These are phyloP conservation scores for Aphanoascus verrucosus DNA, from an alignment of 2,329 filamentous ascomycete genomes.

Conservation along the genomic window DNA sequence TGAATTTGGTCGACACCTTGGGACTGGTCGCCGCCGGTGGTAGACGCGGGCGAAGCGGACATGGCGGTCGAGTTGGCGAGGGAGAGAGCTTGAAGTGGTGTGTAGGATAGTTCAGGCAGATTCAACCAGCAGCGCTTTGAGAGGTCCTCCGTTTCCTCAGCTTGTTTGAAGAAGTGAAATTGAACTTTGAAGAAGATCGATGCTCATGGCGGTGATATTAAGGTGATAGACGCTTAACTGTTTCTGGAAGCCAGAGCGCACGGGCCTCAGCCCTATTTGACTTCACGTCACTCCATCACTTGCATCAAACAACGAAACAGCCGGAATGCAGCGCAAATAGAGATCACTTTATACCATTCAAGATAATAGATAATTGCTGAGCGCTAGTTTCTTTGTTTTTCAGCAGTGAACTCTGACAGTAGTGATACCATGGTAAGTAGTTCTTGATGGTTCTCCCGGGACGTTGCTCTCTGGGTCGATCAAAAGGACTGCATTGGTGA, in stretches of 20 bases:
- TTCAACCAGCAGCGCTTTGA: not conserved
- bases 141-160: no score
- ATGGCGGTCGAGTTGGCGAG: conserved; percentile 15
- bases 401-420: not conserved
- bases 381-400: not conserved
- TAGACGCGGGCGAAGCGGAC: conserved; percentile 36
- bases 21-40: conserved; percentile 28
- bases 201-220: not conserved
- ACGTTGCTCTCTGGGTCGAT: not conserved
- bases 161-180: not conserved
- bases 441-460: conserved; percentile 3
- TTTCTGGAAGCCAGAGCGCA: conserved; percentile 2
- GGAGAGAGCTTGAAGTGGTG: not conserved
- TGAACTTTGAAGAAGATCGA: not conserved
- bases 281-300: not conserved
- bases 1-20: conserved; percentile 62
- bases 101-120: no score
- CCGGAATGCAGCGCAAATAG: not conserved
- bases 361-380: not conserved
- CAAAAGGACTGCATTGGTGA: conserved; percentile 7
- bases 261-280: conserved; percentile 7
- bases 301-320: not conserved
- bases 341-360: not conserved
- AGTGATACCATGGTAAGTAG: conserved; percentile 11
- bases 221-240: conserved; percentile 2